These are phyloP conservation scores for Fusarium graminum DNA, from an alignment of 2,329 filamentous ascomycete species.

Conservation along the genomic window DNA sequence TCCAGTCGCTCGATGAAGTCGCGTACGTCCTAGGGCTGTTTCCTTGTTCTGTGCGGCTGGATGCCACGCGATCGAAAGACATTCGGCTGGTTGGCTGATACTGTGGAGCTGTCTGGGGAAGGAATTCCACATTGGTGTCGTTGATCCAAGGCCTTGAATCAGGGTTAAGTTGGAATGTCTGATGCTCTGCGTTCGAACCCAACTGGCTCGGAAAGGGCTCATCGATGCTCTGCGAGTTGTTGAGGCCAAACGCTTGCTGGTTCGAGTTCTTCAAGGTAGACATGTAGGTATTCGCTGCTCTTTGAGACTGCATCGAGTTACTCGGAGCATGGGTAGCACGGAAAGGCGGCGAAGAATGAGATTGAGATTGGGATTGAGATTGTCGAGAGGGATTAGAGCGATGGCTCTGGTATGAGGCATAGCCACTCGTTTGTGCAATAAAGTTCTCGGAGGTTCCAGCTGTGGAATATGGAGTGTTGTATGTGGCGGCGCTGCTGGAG, in stretches of 20 bases:
- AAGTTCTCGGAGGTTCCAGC: slow-evolving; percentile 58
- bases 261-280: slow-evolving; percentile 58
- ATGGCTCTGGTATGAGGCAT: slow-evolving; percentile 46
- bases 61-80: slow-evolving; percentile 57
- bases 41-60: slow-evolving; percentile 51
- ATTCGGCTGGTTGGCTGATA: slow-evolving; percentile 53
- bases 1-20: slow-evolving; percentile 57
- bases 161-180: slow-evolving; percentile 62
- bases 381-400: slow-evolving; percentile 70
- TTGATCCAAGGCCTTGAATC: slow-evolving; percentile 61
- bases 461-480: slow-evolving; percentile 47
- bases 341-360: slow-evolving; percentile 7
- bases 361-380: slow-evolving; percentile 52
- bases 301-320: slow-evolving; percentile 63
- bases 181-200: slow-evolving; percentile 43
- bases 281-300: slow-evolving; percentile 59
- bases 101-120: slow-evolving; percentile 51
- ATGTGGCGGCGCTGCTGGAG: slow-evolving; percentile 46
- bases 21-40: slow-evolving; percentile 47
- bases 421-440: not conserved
- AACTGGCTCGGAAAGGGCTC: slow-evolving; percentile 48
- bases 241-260: slow-evolving; percentile 39
- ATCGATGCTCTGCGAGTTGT: slow-evolving; percentile 54
- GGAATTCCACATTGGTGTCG: slow-evolving; percentile 46
- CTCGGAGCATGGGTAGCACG: slow-evolving; percentile 56